Percentiles rank a stretch among this genome's conserved stretches.
Evolutionary conservation across 768 basidiomycete genomes (phyloP).

Genomic region (Sutorius australiensis): DNA sequence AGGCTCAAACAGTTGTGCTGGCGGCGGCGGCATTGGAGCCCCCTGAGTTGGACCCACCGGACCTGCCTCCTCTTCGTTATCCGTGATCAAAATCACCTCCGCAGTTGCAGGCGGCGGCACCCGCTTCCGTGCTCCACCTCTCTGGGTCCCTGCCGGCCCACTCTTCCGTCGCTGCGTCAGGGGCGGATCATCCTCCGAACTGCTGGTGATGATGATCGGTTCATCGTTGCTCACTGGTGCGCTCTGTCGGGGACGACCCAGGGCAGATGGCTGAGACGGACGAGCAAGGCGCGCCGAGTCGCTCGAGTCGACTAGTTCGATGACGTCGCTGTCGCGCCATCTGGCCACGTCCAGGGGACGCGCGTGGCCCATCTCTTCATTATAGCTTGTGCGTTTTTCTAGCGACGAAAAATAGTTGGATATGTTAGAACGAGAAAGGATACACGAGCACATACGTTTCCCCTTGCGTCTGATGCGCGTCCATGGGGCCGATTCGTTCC

Average conservation of each 20-base stretch:
- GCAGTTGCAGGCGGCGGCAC: conserved; percentile 6
- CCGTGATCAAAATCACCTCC: conserved; percentile 30
- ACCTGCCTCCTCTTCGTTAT: conserved; percentile 21
- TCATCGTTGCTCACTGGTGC: neutral
- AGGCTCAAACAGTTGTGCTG: neutral
- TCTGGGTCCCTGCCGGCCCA: neutral
- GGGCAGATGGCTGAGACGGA: neutral
- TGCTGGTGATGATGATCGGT: conserved; percentile 25
- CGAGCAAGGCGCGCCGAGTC: conserved; percentile 6
- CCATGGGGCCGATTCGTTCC: conserved; percentile 9
- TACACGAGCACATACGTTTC: conserved; percentile 11
- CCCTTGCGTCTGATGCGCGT: conserved; percentile 14
- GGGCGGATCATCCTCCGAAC: conserved; percentile 14
- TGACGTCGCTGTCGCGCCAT: neutral
- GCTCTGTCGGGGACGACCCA: neutral
- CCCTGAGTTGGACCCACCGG: neutral
- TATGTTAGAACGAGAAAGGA: neutral
- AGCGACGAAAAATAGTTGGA: neutral
- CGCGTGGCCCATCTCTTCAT: neutral
- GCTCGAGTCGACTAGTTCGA: conserved; percentile 27
- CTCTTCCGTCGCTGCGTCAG: neutral
- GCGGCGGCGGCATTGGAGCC: neutral
- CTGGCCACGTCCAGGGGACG: conserved; percentile 14
- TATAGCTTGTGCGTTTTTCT: conserved; percentile 15
- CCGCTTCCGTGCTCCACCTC: neutral